Evolutionary conservation across 2,329 filamentous ascomycete genomes (phyloP), one percentile per base, ranked within the genome.

Genomic region (Metarhizium robertsii): DNA sequence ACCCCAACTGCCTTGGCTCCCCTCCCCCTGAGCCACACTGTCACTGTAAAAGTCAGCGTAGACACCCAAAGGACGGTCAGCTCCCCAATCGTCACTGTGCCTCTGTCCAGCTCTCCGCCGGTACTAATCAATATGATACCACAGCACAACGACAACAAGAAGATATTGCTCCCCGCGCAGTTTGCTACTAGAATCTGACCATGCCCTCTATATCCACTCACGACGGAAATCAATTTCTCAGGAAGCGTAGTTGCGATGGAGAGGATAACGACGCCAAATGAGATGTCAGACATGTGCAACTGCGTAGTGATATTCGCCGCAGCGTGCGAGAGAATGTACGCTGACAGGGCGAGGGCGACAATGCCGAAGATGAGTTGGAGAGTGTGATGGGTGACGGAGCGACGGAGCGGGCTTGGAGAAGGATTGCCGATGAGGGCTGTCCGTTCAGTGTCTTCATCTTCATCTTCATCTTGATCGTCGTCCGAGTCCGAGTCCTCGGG

Each of bases 81-180:
- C 43, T 63, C 62, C 3, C 53, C 32, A 3, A 55, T n/a, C 16
- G 36, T 53, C 6, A 62, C 54, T 4, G 50, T 53, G 2, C 58
- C 59, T 3, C 53, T 30, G 2, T 60, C 54, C n/a, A 61, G 46
- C 0, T 54, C 43, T 54, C 55, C 5, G 60, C n/a, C 8, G 6
- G 43, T 20, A 13, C n/a, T 46, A 6, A 46, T n/a, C 57, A 64
- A 60, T 30, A 71, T 56, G 14, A 76, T 65, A 1, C 75, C 78
- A 16, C 73, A 64, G 60, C 78, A 81, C 4, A 81, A 65, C 2
- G 76, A 74, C 16, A 80, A 65, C 36, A 81, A 65, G 61, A 81
- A 82, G 38, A 81, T 77, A 56, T 81, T 81, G 58, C 77, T 79
- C 4, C 77, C 78, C 0, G 73, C 77, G 3, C 76, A 78, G 48